These are phyloP conservation scores for Rhodotorula paludigena DNA, from an alignment of 768 basidiomycete species.

Conservation along the genomic window DNA sequence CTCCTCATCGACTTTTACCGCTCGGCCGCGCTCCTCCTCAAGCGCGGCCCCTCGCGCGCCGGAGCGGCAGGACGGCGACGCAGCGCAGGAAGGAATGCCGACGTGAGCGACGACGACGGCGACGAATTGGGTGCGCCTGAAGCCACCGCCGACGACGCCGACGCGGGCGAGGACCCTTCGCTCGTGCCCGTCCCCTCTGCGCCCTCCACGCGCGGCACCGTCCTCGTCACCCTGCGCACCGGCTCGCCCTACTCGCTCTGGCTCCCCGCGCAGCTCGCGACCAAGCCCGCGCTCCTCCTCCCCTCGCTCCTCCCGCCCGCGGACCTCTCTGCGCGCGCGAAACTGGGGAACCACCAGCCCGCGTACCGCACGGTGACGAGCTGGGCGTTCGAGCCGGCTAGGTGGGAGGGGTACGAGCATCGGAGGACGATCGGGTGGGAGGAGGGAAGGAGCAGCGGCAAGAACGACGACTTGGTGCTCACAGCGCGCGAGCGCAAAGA, in stretches of 20 bases:
- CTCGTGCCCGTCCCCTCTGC: slow-evolving; percentile 23
- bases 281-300: slow-evolving; percentile 33
- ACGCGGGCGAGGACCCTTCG: slow-evolving; percentile 32
- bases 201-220: slow-evolving; percentile 57
- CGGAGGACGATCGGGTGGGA: slow-evolving; percentile 83
- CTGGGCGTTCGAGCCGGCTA: slow-evolving; percentile 64
- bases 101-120: slow-evolving; percentile 36
- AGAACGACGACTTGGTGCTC: slow-evolving; percentile 59
- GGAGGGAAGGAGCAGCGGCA: slow-evolving; percentile 60
- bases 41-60: slow-evolving; percentile 50
- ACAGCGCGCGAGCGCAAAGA: slow-evolving; percentile 27
- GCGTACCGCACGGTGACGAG: slow-evolving; percentile 66
- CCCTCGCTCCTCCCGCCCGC: slow-evolving; percentile 36
- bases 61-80: neutral
- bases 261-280: slow-evolving; percentile 52
- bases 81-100: neutral
- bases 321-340: neutral
- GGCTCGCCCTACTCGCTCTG: slow-evolving; percentile 81
- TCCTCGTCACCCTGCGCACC: slow-evolving; percentile 82
- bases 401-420: slow-evolving; percentile 84
- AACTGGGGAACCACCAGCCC: slow-evolving; percentile 10
- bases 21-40: slow-evolving; percentile 61
- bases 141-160: slow-evolving; percentile 37
- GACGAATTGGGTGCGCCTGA: slow-evolving; percentile 52
- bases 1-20: slow-evolving; percentile 76